Base-by-base conservation (phyloP, 345 rosid genomes). In the Jatropha curcas region DNA sequence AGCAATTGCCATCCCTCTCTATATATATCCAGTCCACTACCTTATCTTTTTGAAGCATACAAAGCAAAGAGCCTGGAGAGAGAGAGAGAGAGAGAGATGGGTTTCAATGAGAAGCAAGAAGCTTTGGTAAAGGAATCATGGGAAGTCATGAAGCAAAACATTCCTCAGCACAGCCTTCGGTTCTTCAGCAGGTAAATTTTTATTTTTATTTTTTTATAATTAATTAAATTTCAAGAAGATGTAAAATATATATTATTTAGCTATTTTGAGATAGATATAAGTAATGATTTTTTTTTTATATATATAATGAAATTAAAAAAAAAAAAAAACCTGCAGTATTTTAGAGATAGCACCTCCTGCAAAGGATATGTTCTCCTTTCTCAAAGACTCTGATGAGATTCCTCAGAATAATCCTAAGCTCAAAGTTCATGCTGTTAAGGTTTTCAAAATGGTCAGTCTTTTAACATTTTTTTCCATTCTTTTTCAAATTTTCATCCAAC, bases 391-490 rank as follows among this genome's bases (percentile, higher is more conserved):
- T 5, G 81, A 82, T 68, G 88, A 84, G 73, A 62, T 85, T 31
- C 88, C 90, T 16, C 84, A 76, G 35, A 84, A 88, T 56, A 87
- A 88, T 73, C 89, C 91, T 14, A 87, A 87, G 77, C 90, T 90
- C 79, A 88, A 88, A 72, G 84, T 91, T 53, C 91, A 90, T 71
- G 92, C 96, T 65, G 74, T 80, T 56, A 90, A 86, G 74, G 89
- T 87, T 71, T 90, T 87, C 75, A 87, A 81, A 77, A 83, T 86
- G 91, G 91, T 87, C 37, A 39, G 75, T 68, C 14, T 31, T 4
- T 28, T 17, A 13, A 5, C 3, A 3, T 11, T 57, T 57, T 24
- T 13, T 7, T 7, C 45, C 7, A 41, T 13, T 41, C 1, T 13
- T 41, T 13, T 2, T 41, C 45, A 41, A 41, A n/a, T n/a, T n/a